These are phyloP conservation scores for Styphnolobium japonicum DNA, from an alignment of 306 rosid species.

Conservation along the genomic window DNA sequence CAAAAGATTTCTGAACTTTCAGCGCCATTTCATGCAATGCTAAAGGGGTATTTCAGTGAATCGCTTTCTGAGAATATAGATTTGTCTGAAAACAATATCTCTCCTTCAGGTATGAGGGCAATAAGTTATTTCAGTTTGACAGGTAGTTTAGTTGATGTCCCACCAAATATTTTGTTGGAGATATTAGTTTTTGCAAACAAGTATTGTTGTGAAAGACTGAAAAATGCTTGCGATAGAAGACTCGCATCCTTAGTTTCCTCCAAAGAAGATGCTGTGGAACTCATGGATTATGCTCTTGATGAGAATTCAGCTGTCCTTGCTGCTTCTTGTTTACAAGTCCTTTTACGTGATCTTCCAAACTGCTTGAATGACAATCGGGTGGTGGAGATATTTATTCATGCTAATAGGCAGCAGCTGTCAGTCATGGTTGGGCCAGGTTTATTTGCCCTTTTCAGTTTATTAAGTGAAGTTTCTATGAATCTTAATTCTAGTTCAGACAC, in stretches of 20 bases:
- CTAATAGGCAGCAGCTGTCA: slow-evolving; percentile 55
- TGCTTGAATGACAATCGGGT: slow-evolving; percentile 65
- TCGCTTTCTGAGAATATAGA: slow-evolving; percentile 71
- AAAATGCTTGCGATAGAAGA: slow-evolving; percentile 76
- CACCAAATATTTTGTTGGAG: slow-evolving; percentile 76
- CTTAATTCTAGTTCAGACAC: slow-evolving; percentile 67
- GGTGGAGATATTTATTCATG: slow-evolving; percentile 59
- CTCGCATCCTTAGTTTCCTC: slow-evolving; percentile 68
- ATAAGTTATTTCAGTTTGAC: slow-evolving; percentile 65
- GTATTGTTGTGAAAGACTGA: slow-evolving; percentile 78
- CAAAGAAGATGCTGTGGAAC: slow-evolving; percentile 78
- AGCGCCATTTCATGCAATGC: slow-evolving; percentile 83
- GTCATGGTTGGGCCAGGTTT: slow-evolving; percentile 74
- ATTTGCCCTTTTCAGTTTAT: slow-evolving; percentile 75
- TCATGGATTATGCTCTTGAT: slow-evolving; percentile 76
- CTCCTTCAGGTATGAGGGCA: slow-evolving; percentile 72
- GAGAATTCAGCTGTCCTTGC: slow-evolving; percentile 71
- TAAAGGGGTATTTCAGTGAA: slow-evolving; percentile 83
- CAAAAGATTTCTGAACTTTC: slow-evolving; percentile 78
- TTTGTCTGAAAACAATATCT: slow-evolving; percentile 73
- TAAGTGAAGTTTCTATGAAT: slow-evolving; percentile 77
- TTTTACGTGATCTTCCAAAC: slow-evolving; percentile 70
- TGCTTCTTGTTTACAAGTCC: slow-evolving; percentile 75
- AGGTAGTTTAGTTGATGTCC: slow-evolving; percentile 51
- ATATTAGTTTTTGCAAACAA: slow-evolving; percentile 73